These are phyloP conservation scores for Cystofilobasidium capitatum DNA, from an alignment of 768 basidiomycete species.

Conservation along the genomic window DNA sequence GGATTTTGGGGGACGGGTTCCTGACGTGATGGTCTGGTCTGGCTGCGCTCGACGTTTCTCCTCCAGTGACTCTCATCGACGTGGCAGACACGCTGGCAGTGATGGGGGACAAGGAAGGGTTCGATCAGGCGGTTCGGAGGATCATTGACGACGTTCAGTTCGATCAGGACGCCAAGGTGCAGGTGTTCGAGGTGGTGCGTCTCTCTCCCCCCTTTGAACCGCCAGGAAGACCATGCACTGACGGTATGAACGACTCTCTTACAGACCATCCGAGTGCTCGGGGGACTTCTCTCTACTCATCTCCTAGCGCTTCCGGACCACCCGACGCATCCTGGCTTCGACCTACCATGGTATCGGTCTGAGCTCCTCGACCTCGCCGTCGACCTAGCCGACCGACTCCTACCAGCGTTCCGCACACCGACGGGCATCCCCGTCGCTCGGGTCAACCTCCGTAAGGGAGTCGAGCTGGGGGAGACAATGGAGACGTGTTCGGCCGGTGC, in stretches of 20 bases:
- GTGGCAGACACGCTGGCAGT: constrained; percentile 24
- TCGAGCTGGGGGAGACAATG: constrained; percentile 61
- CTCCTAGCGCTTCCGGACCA: constrained; percentile 51
- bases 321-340: constrained; percentile 43
- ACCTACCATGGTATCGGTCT: constrained; percentile 72
- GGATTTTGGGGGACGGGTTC: too few relatives aligned
- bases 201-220: background rate
- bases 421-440: constrained; percentile 89
- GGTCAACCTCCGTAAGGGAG: constrained; percentile 72
- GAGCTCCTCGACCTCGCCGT: constrained; percentile 65
- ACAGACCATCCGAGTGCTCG: constrained; percentile 86
- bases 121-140: constrained; percentile 12
- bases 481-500: constrained; percentile 55
- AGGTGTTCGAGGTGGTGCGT: constrained; percentile 16
- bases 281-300: constrained; percentile 53
- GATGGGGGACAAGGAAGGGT: constrained; percentile 16
- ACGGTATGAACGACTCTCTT: background rate
- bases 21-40: background rate
- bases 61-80: constrained; percentile 13
- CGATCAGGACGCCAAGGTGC: constrained; percentile 19
- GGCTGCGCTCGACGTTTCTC: too few relatives aligned
- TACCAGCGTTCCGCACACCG: constrained; percentile 84
- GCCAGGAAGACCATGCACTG: too few relatives aligned
- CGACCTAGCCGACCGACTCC: constrained; percentile 73
- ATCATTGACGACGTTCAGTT: constrained; percentile 16